Percentiles rank a stretch among this genome's conserved stretches.
Conservation (phyloP, 2,329 filamentous ascomycete genomes). For the Claviceps cyperi region DNA sequence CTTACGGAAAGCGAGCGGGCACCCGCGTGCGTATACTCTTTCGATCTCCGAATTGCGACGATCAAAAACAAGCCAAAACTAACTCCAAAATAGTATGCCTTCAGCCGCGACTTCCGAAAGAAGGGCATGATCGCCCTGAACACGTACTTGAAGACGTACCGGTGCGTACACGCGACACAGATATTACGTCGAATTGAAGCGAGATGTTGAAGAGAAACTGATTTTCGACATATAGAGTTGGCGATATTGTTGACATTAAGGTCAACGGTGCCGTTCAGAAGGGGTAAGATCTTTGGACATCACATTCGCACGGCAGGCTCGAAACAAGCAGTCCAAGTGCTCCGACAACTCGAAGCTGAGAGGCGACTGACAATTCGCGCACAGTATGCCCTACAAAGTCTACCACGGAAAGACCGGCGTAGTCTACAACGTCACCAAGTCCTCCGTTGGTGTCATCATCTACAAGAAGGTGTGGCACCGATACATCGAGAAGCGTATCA, state of each 20-base stretch:
- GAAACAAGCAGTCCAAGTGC: not conserved
- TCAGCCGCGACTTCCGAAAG: constrained; percentile 87
- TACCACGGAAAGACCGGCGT: constrained; percentile 99
- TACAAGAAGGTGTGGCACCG: constrained; percentile 99
- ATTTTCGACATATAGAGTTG: constrained; percentile 50
- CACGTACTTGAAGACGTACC: constrained; percentile 92
- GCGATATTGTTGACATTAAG: constrained; percentile 98
- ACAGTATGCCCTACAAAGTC: constrained; percentile 95
- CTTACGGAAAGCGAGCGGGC: constrained; percentile 73
- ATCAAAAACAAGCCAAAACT: constrained; percentile 7
- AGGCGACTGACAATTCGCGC: constrained; percentile 20
- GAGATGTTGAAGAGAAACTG: constrained; percentile 19
- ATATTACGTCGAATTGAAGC: not conserved
- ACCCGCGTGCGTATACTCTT: constrained; percentile 52
- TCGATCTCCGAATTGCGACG: constrained; percentile 16
- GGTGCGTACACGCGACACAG: constrained; percentile 31
- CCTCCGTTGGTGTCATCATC: constrained; percentile 94
- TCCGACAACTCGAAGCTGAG: not conserved
- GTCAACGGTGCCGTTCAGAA: constrained; percentile 97
- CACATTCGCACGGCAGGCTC: not conserved
- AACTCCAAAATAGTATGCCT: constrained; percentile 54
- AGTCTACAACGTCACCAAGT: constrained; percentile 98
- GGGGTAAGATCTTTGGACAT: constrained; percentile 49
- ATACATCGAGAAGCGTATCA: constrained; percentile 99
- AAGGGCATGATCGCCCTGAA: constrained; percentile 86